Base-by-base conservation (phyloP, 1,284 basidiomycete species). In the Rhodofomes roseus region DNA sequence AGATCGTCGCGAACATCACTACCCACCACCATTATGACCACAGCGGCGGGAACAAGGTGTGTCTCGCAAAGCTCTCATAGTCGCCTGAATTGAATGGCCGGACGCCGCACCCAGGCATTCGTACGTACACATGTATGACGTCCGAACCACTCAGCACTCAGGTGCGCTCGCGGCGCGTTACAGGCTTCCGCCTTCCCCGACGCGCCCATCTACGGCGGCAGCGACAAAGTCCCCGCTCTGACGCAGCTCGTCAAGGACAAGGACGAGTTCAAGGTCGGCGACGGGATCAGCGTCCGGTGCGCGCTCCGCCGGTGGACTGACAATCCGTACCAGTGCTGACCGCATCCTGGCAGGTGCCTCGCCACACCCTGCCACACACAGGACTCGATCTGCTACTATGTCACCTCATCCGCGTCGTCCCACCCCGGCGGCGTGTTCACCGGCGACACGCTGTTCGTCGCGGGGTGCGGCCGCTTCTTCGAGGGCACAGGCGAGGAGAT, bases 321-420 rank as follows among this genome's bases (percentile, higher is more conserved):
- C 51, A 36, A 43, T 29, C 25, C 1, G 31, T 23, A 9, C 22
- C 29, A 50, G 29, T n/a, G 18, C 56, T 51, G 56, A 51, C 23
- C 8, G 36, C 53, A 43, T 34, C 57, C 23, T 36, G 53, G 27
- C 43, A 93, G 92, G 71, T 92, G 90, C 73, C 75, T 95, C 20
- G 89, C 92, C 14, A 99, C 96, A 0, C 96, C 96, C 0, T 97
- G 95, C 75, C 96, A 98, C 73, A 98, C 96, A 1, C 93, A 94
- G 71, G 96, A 98, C 74, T 96, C 94, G 44, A 96, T 96, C 70
- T 96, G 93, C 76, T 98, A 89, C 79, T 84, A 90, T 72, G 81
- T 90, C 58, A 90, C 90, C 41, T 78, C 81, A 79, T 82, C 75
- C 65, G 71, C 67, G 53, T 41, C 59, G 68, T 16, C 77, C 39